A percentile compares a stretch with the other conserved stretches of the same genome.
Conservation (phyloP, 2,329 filamentous ascomycete genomes). For the Seiridium unicorne region DNA sequence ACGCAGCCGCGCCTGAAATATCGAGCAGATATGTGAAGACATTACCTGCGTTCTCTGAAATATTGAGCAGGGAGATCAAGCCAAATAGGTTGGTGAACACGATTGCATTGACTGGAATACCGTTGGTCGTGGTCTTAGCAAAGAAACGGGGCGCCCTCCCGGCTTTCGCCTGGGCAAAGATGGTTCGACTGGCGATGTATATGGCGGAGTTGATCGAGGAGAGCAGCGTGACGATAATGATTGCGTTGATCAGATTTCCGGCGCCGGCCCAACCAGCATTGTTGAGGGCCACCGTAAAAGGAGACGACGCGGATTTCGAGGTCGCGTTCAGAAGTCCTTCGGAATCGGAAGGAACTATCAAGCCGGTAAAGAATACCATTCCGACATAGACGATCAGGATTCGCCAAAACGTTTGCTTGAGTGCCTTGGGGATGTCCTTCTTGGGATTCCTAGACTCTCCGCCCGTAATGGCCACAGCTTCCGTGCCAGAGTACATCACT, state of each 20-base stretch:
- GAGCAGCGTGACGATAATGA: conserved; percentile 30
- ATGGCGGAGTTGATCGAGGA: conserved; percentile 31
- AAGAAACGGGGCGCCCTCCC: conserved; percentile 25
- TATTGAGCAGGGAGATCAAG: conserved; percentile 26
- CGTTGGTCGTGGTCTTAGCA: conserved; percentile 23
- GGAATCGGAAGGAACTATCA: conserved; percentile 30
- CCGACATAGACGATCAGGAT: conserved; percentile 28
- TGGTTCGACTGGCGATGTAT: conserved; percentile 14
- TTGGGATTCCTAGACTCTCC: conserved; percentile 28
- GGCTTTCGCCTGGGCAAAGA: conserved; percentile 23
- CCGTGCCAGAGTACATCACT: conserved; percentile 33
- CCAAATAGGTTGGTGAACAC: conserved; percentile 27
- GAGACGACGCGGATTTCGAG: conserved; percentile 25
- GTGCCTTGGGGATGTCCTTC: conserved; percentile 25
- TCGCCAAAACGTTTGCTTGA: conserved; percentile 28
- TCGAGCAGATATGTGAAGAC: conserved; percentile 26
- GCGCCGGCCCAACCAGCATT: conserved; percentile 25
- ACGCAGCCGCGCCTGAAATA: conserved; percentile 25
- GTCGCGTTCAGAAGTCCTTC: conserved; percentile 29
- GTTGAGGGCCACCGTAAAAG: conserved; percentile 26
- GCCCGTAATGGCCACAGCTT: conserved; percentile 33
- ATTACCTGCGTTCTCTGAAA: conserved; percentile 24
- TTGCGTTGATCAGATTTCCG: conserved; percentile 29
- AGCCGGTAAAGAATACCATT: conserved; percentile 27
- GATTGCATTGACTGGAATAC: conserved; percentile 24